Evolutionary conservation across 805 yeast genomes (phyloP).

Genomic region (Candida orba): DNA sequence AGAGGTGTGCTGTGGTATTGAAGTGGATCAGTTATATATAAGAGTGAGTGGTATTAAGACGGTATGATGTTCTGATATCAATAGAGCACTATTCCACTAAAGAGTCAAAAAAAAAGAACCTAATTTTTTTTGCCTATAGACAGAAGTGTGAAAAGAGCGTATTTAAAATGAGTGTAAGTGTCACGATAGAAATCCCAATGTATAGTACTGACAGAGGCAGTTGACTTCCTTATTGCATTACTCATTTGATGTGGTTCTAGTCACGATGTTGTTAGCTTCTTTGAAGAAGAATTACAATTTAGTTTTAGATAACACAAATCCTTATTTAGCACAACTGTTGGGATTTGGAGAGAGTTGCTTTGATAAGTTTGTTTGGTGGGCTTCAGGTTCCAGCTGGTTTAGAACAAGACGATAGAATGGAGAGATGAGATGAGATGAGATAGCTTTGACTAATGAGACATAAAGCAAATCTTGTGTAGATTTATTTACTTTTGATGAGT

Average conservation of each 20-base stretch:
- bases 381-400: conserved; percentile 6
- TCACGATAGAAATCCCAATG: not conserved
- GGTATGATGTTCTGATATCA: no score
- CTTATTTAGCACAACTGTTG: not conserved
- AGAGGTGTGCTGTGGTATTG: no score
- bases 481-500: not conserved
- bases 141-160: no score
- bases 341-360: conserved; percentile 4
- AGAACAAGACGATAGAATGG: conserved; percentile 2
- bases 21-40: no score
- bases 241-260: conserved; percentile 4
- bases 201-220: not conserved
- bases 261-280: conserved; percentile 6
- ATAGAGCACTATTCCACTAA: no score
- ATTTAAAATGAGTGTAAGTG: no score
- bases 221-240: not conserved
- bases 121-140: no score
- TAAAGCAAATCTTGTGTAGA: not conserved
- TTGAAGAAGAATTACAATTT: conserved; percentile 6
- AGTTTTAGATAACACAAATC: conserved; percentile 2
- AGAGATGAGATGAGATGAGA: not conserved
- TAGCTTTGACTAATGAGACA: conserved; percentile 3
- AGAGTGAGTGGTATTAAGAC: no score
- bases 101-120: no score
- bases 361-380: conserved; percentile 6